phyloP scores from a whole-genome alignment of 441 rosid species.

The Lepidium campestre region DNA sequence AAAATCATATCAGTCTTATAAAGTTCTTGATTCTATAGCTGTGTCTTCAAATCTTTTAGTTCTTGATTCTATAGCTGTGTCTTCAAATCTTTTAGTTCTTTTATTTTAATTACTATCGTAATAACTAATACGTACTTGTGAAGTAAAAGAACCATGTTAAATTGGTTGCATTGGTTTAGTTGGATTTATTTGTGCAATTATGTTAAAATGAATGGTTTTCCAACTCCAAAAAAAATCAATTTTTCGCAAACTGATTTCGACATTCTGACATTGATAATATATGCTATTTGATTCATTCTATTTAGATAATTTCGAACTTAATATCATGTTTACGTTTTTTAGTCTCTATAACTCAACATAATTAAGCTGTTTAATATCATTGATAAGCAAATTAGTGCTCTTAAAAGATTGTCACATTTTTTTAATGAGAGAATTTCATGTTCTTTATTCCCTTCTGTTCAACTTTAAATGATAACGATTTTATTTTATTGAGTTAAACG shows the following conservation, averaged over 20 bases:
- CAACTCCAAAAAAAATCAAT: background rate
- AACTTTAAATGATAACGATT: background rate
- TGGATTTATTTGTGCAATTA: background rate
- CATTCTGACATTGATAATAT: background rate
- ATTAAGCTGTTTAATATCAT: no score
- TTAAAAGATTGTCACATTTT: no score
- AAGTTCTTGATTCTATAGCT: constrained; percentile 19
- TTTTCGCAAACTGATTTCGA: background rate
- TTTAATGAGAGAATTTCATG: background rate
- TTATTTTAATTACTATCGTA: background rate
- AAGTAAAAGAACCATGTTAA: no score
- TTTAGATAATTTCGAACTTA: background rate
- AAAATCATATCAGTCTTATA: constrained; percentile 9
- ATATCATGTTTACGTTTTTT: no score
- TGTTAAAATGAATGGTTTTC: background rate
- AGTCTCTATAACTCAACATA: no score
- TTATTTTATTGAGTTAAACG: background rate
- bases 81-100: background rate
- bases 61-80: constrained; percentile 21
- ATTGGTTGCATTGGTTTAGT: no score
- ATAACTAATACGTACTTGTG: no score
- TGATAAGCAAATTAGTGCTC: no score
- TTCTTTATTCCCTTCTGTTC: background rate
- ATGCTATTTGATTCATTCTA: background rate
- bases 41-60: constrained; percentile 11